Evolutionary conservation across 495 filamentous ascomycete species (phyloP).

Genomic region (Xylaria acuta): DNA sequence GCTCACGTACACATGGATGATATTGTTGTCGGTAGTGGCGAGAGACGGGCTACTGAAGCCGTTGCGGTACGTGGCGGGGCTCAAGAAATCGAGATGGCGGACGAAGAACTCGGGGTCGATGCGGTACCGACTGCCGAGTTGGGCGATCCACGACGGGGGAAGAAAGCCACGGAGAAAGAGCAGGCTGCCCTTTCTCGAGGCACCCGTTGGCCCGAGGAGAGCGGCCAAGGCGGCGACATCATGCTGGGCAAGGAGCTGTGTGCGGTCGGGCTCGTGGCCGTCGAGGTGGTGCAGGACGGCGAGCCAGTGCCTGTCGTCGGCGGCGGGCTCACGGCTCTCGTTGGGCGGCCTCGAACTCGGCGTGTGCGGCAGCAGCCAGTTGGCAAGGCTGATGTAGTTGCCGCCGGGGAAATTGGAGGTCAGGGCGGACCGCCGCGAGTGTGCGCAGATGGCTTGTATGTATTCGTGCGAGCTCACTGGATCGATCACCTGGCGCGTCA

Average conservation of each 20-base stretch:
- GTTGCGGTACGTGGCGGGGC: too few species aligned
- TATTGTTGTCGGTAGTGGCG: too few species aligned
- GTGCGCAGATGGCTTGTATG: background rate
- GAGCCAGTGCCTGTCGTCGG: background rate
- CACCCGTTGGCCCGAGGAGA: background rate
- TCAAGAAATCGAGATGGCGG: too few species aligned
- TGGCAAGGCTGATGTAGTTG: too few species aligned
- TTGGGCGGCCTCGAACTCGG: too few species aligned
- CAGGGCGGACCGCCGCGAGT: background rate
- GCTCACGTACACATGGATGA: too few species aligned
- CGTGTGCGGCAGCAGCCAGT: too few species aligned
- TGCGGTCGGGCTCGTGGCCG: background rate
- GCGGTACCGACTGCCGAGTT: too few species aligned
- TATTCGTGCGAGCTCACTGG: background rate
- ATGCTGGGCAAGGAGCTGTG: background rate
- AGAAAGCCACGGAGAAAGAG: constrained; percentile 19
- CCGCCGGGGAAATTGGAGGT: background rate
- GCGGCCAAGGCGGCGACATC: background rate
- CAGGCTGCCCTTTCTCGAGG: background rate
- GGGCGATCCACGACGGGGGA: too few species aligned
- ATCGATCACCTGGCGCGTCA: background rate
- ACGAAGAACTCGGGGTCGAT: too few species aligned
- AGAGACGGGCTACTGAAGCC: too few species aligned
- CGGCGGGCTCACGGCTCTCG: background rate
- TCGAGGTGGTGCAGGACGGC: background rate